Conservation (phyloP, 306 rosid genomes). For the Malus sieversii region DNA sequence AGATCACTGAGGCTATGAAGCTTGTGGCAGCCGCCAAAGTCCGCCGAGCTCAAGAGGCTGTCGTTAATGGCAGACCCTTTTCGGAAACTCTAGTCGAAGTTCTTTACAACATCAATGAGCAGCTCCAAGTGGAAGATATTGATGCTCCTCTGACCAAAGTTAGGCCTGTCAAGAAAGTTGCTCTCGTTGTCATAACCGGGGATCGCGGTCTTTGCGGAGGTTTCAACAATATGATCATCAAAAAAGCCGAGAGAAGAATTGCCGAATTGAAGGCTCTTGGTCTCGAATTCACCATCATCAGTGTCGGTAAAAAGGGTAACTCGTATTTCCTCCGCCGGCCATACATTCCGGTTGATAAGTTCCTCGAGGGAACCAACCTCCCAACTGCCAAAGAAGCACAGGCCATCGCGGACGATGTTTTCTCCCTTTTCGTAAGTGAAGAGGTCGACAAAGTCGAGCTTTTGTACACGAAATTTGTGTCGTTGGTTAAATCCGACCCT, state of each 20-base stretch:
- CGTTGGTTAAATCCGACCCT: slow-evolving; percentile 66
- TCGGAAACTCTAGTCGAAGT: slow-evolving; percentile 83
- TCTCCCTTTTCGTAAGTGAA: slow-evolving; percentile 73
- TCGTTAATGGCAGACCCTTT: slow-evolving; percentile 81
- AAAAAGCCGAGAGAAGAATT: slow-evolving; percentile 66
- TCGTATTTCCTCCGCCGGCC: slow-evolving; percentile 67
- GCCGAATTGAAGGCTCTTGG: slow-evolving; percentile 61
- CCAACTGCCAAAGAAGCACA: slow-evolving; percentile 95
- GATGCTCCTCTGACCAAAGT: slow-evolving; percentile 64
- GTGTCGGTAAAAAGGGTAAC: slow-evolving; percentile 88
- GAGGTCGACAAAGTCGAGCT: slow-evolving; percentile 90
- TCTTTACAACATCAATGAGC: slow-evolving; percentile 89
- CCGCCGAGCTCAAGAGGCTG: slow-evolving; percentile 92
- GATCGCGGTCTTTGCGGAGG: slow-evolving; percentile 88
- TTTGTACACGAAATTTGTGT: slow-evolving; percentile 75
- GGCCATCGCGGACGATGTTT: slow-evolving; percentile 81
- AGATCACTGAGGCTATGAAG: slow-evolving; percentile 94
- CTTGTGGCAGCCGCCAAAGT: slow-evolving; percentile 95
- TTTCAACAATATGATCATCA: slow-evolving; percentile 51
- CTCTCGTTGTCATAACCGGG: slow-evolving; percentile 72
- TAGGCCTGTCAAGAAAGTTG: slow-evolving; percentile 76
- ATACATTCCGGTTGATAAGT: slow-evolving; percentile 69
- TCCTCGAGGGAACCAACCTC: slow-evolving; percentile 47
- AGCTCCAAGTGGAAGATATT: slow-evolving; percentile 69
- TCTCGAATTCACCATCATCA: slow-evolving; percentile 47